These are phyloP conservation scores for Mycena albidolilacea DNA, from an alignment of 768 basidiomycete genomes.

Conservation along the genomic window DNA sequence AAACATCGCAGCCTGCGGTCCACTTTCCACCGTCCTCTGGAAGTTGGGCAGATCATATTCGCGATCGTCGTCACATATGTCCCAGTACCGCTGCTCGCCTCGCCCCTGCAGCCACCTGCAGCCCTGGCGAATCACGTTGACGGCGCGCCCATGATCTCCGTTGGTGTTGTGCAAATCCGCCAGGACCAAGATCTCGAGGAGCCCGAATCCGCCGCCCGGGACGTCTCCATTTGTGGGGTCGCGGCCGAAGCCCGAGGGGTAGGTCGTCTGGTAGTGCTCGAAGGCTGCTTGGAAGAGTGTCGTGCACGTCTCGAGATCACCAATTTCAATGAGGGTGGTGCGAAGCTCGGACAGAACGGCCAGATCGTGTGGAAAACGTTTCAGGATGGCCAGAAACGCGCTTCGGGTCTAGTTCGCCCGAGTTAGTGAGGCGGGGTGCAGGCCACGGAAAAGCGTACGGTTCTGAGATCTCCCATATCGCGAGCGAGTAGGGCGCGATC, in stretches of 20 bases:
- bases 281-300: conserved; percentile 83
- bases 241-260: conserved; percentile 60
- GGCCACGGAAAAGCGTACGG: conserved; percentile 54
- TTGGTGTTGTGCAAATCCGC: conserved; percentile 87
- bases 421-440: no score
- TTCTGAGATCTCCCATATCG: conserved; percentile 79
- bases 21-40: conserved; percentile 52
- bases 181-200: conserved; percentile 84
- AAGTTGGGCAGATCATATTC: conserved; percentile 79
- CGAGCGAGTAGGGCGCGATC: conserved; percentile 89
- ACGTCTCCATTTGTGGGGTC: conserved; percentile 48
- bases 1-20: conserved; percentile 71
- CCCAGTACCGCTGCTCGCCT: conserved; percentile 82
- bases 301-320: conserved; percentile 77
- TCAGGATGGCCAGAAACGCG: conserved; percentile 80
- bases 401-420: conserved; percentile 63
- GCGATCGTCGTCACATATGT: conserved; percentile 86
- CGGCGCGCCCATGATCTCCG: conserved; percentile 75
- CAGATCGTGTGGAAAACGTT: conserved; percentile 84
- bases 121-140: conserved; percentile 81
- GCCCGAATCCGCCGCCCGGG: conserved; percentile 69
- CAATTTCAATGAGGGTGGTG: conserved; percentile 81
- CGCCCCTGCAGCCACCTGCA: conserved; percentile 94
- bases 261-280: conserved; percentile 71
- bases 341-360: conserved; percentile 86